Base-by-base conservation (phyloP, 768 basidiomycete species). In the Boletus rex-veris region DNA sequence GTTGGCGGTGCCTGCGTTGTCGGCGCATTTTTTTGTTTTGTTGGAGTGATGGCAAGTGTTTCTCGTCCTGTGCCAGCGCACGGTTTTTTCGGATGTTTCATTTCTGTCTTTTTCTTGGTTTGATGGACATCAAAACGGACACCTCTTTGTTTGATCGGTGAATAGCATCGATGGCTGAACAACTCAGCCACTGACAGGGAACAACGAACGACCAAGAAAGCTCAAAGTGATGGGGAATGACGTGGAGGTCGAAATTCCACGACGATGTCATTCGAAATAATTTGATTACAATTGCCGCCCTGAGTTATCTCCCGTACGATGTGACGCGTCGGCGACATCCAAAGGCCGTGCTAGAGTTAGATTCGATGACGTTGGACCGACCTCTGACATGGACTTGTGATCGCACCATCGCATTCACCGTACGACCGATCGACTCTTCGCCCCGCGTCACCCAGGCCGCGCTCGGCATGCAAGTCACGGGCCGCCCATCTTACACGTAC, bases 1-100 rank as follows among this genome's bases (percentile, higher is more conserved):
- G 42, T 38, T n/a, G 53, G 48, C 44, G 38, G 39, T 57, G 48
- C 44, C n/a, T 19, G 19, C 31, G 42, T 37, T 19, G 37, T 43
- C 33, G n/a, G 44, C 30, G 15, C 42, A 35, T 35, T 10, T 10
- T 37, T 33, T n/a, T n/a, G n/a, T n/a, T 37, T 37, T 26, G 5
- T 15, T 41, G 40, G 36, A 19, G 30, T 50, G 45, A 43, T 48
- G 24, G 21, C 45, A 33, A 39, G 12, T 39, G 36, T 57, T 33
- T 21, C 21, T 24, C 37, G 10, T 36, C 40, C 50, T 52, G 55
- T 43, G 31, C 44, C 14, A 12, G 6, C 7, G 31, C 26, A 36
- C 35, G 3, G 3, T 38, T 42, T 41, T 21, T 33, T 37, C 26
- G 12, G 4, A 14, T 19, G 19, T 42, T 39, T 12, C 4, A 4